Conservation (phyloP, 768 basidiomycete species). For the Gyrodon lividus region DNA sequence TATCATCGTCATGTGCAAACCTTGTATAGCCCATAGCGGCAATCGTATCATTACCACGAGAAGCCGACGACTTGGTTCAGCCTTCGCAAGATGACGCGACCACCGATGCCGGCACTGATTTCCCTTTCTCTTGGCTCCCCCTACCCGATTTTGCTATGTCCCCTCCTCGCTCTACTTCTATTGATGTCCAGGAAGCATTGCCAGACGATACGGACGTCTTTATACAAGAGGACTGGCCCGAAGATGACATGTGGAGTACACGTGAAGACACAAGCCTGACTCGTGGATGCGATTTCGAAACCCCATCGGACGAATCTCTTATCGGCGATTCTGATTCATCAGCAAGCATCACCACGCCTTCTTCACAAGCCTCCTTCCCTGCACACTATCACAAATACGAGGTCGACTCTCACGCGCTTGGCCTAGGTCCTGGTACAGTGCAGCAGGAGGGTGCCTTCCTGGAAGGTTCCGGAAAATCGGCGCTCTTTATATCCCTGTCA, state of each 20-base stretch:
- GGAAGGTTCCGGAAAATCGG: constrained; percentile 19
- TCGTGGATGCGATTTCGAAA: constrained; percentile 6
- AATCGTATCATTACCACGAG: constrained; percentile 9
- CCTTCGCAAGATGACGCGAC: constrained; percentile 6
- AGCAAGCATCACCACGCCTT: constrained; percentile 18
- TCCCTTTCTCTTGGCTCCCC: constrained; percentile 13
- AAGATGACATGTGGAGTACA: constrained; percentile 14
- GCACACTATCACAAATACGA: constrained; percentile 19
- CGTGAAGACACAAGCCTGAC: constrained; percentile 5
- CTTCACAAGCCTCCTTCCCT: constrained; percentile 7
- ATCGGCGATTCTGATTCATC: constrained; percentile 19
- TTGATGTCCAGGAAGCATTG: constrained; percentile 1
- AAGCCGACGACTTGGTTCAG: constrained; percentile 26
- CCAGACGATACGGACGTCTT: constrained; percentile 18
- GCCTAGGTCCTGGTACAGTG: constrained; percentile 13
- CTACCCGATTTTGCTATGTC: constrained; percentile 11
- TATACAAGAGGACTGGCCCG: constrained; percentile 12
- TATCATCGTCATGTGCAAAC: constrained; percentile 2
- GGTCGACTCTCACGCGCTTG: constrained; percentile 5
- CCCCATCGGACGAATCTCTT: constrained; percentile 25
- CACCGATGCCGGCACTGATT: constrained; percentile 1
- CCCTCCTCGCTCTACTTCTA: neutral
- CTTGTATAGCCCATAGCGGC: constrained; percentile 18
- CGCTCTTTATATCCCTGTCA: constrained; percentile 5
- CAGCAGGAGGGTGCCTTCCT: constrained; percentile 9